Evolutionary conservation across 371 early-diverging fungal genomes (phyloP), one percentile per base, ranked within the genome.

Genomic region (Mucor velutinosus): DNA sequence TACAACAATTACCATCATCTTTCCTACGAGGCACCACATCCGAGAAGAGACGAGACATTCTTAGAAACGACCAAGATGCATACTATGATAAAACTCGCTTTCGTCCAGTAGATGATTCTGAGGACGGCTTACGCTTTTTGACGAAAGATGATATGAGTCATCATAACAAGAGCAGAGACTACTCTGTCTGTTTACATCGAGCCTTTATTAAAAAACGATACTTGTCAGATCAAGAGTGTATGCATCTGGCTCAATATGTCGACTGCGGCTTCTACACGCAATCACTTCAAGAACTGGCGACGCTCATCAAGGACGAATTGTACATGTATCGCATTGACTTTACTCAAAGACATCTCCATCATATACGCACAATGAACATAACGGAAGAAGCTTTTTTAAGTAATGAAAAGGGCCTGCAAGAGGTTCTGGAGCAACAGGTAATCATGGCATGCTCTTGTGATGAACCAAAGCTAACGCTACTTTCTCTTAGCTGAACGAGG

Each of bases 311-410:
- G 14, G 53, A 53, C 27, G 53, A 53, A 53, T 27, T 53, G 6
- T 53, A 53, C 25, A 53, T 53, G 53, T 53, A 53, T 15, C 53
- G 53, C 21, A 53, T 53, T 15, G 53, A 53, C 27, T 53, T 53
- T 25, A 53, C 53, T 25, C 23, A 53, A 21, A 25, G 27, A 14
- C 53, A 53, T 27, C 23, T 53, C 4, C 23, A 53, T 27, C 53
- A 53, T 27, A 53, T 53, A 53, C 53, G 53, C 53, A 53, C 53
- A 15, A 53, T 53, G 53, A 53, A 53, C 15, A 53, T 53, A 25
- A 53, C 53, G 27, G 27, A 53, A 53, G 53, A 53, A 53, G 53
- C 23, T 4, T 53, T 53, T 27, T 15, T 53, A 14, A 3, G 27
- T 12, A 53, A 53, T 4, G 53, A 53, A 25, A 53, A 53, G 25